These are phyloP conservation scores for Pyronema domesticum DNA, from an alignment of 495 filamentous ascomycete genomes.

Conservation along the genomic window DNA sequence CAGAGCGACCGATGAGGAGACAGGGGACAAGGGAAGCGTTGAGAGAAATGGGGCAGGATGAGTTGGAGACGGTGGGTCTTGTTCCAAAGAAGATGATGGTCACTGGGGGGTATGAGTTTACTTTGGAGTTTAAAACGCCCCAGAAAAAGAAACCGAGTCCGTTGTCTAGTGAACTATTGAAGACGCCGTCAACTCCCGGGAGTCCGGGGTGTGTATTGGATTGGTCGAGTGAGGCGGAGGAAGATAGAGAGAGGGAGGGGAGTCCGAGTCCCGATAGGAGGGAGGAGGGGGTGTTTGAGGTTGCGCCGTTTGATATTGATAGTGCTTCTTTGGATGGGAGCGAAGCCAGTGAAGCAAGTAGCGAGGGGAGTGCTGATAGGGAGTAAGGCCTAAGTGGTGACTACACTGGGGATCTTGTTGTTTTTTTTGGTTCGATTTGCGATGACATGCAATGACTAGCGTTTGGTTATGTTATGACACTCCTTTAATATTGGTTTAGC, in stretches of 20 bases:
- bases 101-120: not conserved
- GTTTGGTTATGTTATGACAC: too few species aligned
- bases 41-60: slow-evolving; percentile 16
- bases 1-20: not conserved
- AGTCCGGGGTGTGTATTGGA: slow-evolving; percentile 8
- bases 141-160: slow-evolving; percentile 9
- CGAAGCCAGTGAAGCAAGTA: too few species aligned
- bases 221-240: slow-evolving; percentile 11
- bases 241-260: not conserved
- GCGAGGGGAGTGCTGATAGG: too few species aligned
- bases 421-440: too few species aligned
- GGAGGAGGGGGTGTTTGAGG: too few species aligned
- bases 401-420: too few species aligned
- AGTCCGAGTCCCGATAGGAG: too few species aligned
- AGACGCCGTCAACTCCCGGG: slow-evolving; percentile 2
- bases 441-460: too few species aligned
- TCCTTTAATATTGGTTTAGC: too few species aligned
- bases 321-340: too few species aligned
- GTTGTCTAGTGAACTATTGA: slow-evolving; percentile 10
- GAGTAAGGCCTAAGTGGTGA: too few species aligned
- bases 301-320: too few species aligned
- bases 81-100: not conserved
- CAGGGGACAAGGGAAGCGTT: slow-evolving; percentile 8
- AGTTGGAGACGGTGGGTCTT: not conserved
- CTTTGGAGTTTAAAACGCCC: slow-evolving; percentile 7